Conservation (phyloP, 1,284 basidiomycete genomes). For the Cutaneotrichosporon cyanovorans region DNA sequence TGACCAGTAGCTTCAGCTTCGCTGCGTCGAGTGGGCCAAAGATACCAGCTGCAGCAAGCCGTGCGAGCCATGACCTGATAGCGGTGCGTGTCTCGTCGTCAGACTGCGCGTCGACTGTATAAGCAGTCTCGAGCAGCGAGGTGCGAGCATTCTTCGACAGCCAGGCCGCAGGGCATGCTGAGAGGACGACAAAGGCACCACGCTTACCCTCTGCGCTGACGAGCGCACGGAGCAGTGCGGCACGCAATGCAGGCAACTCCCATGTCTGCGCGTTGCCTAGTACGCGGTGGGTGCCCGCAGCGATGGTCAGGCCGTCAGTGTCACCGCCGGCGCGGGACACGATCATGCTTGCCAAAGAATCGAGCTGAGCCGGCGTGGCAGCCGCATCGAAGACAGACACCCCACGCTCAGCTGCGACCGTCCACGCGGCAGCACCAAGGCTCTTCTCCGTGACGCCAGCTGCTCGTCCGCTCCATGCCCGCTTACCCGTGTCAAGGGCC, state of each 20-base stretch:
- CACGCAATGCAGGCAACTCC: conserved; percentile 11
- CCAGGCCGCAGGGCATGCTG: conserved; percentile 11
- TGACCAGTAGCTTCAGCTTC: conserved; percentile 9
- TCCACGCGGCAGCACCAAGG: conserved; percentile 21
- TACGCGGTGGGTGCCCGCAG: conserved; percentile 2
- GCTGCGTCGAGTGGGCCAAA: conserved; percentile 14
- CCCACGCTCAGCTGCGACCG: conserved; percentile 17
- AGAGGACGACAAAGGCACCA: conserved; percentile 13
- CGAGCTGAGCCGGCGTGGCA: conserved; percentile 9
- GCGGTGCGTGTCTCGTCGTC: conserved; percentile 2
- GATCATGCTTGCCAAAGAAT: conserved; percentile 5
- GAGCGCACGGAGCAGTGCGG: conserved; percentile 12
- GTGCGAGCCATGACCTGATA: conserved; percentile 17
- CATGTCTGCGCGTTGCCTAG: conserved; percentile 14
- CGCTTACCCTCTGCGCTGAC: not conserved
- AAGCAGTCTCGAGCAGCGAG: conserved; percentile 15
- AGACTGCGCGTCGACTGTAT: conserved; percentile 5
- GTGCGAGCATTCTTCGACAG: conserved; percentile 10
- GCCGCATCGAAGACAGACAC: conserved; percentile 16
- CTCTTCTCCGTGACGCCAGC: conserved; percentile 5
- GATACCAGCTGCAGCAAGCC: conserved; percentile 10
- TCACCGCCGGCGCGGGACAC: not conserved
- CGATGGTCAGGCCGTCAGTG: not conserved
- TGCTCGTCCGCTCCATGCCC: conserved; percentile 11
- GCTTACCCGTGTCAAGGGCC: conserved; percentile 1